Evolutionary conservation across 768 basidiomycete species (phyloP).

Genomic region (Tylopilus sp.): DNA sequence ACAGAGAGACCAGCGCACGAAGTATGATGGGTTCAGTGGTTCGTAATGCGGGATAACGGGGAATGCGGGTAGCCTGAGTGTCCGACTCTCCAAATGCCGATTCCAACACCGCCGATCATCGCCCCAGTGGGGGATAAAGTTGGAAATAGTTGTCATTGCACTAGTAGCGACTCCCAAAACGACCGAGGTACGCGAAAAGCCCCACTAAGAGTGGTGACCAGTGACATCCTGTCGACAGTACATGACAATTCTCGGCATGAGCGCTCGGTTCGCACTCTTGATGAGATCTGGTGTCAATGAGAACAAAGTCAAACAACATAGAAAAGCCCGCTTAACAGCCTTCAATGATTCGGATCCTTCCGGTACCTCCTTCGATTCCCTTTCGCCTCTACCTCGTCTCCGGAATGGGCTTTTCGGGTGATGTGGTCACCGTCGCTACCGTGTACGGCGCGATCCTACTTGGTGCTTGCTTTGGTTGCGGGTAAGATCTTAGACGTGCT

Average conservation of each 20-base stretch:
- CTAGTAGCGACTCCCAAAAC: not conserved
- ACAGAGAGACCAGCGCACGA: too few relatives aligned
- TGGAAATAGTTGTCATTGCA: not conserved
- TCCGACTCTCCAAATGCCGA: too few relatives aligned
- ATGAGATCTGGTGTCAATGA: constrained; percentile 20
- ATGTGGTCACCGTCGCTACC: constrained; percentile 30
- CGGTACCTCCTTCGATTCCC: not conserved
- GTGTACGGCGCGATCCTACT: constrained; percentile 30
- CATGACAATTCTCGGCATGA: not conserved
- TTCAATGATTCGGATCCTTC: not conserved
- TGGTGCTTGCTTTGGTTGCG: constrained; percentile 30
- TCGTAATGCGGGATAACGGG: too few relatives aligned
- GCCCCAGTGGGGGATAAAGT: not conserved
- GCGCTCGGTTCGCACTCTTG: not conserved
- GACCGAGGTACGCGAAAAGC: not conserved
- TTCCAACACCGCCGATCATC: not conserved
- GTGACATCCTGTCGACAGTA: not conserved
- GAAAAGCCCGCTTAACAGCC: constrained; percentile 14
- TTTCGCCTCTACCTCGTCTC: not conserved
- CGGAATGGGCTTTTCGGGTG: constrained; percentile 23
- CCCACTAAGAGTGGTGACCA: not conserved
- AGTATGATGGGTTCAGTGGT: too few relatives aligned
- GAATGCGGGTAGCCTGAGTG: too few relatives aligned
- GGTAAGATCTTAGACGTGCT: constrained; percentile 9
- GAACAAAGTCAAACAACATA: constrained; percentile 29